Evolutionary conservation across 2,329 filamentous ascomycete genomes (phyloP).

Genomic region (Aspergillus proliferans): DNA sequence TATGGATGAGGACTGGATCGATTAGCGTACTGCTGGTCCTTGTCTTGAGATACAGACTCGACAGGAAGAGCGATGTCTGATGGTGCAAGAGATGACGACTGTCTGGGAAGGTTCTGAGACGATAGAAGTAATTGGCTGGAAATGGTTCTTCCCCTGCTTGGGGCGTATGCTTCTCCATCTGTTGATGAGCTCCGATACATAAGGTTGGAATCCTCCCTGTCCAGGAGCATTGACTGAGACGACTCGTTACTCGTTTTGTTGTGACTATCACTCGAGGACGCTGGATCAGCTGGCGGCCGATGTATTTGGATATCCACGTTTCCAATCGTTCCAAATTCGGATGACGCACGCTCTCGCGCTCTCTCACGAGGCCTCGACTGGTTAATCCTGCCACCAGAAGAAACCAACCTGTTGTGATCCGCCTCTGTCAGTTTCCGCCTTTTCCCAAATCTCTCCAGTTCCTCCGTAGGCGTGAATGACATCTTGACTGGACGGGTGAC

Average conservation of each 20-base stretch:
- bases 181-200: constrained; percentile 1
- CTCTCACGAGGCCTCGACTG: constrained; percentile 2
- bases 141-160: background rate
- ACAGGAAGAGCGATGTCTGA: background rate
- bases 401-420: constrained; percentile 22
- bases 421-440: constrained; percentile 27
- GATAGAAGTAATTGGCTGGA: background rate
- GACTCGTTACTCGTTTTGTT: constrained; percentile 11
- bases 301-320: constrained; percentile 19
- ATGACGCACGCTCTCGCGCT: constrained; percentile 1
- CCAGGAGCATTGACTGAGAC: constrained; percentile 31
- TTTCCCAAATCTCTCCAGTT: constrained; percentile 29
- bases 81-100: background rate
- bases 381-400: constrained; percentile 1
- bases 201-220: constrained; percentile 12
- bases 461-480: constrained; percentile 22
- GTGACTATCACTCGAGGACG: background rate
- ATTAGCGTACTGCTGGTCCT: background rate
- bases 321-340: constrained; percentile 5
- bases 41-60: too few species aligned
- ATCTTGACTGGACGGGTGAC: constrained; percentile 29
- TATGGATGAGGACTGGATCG: background rate
- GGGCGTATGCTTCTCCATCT: background rate
- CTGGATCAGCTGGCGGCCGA: constrained; percentile 12
- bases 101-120: background rate